A percentile compares a stretch with the other conserved stretches of the same genome.
Conservation (phyloP, 768 basidiomycete species). For the Mycena rebaudengoi region DNA sequence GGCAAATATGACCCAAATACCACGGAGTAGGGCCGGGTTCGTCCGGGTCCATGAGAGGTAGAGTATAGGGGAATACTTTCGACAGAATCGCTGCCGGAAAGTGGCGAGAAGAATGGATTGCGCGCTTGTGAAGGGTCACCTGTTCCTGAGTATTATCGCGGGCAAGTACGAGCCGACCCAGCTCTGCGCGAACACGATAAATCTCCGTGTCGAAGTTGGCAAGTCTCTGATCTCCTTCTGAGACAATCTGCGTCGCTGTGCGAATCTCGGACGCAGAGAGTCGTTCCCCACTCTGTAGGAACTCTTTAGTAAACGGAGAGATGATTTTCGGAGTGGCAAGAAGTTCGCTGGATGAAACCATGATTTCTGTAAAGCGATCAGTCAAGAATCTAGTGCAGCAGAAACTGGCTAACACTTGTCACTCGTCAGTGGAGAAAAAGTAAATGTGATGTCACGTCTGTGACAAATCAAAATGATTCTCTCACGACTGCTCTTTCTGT, state of each 20-base stretch:
- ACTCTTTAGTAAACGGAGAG: neutral
- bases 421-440: too few species aligned
- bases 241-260: neutral
- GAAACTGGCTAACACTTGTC: too few species aligned
- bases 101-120: neutral
- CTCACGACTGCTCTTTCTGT: too few species aligned
- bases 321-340: too few species aligned
- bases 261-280: conserved; percentile 4
- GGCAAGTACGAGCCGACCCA: neutral
- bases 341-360: too few species aligned
- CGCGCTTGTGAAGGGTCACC: neutral
- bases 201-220: neutral
- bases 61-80: neutral
- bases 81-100: conserved; percentile 13
- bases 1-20: conserved; percentile 15
- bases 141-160: neutral
- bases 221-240: neutral
- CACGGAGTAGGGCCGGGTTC: conserved; percentile 2
- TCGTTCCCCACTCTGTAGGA: conserved; percentile 5
- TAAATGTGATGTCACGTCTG: too few species aligned
- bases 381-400: too few species aligned
- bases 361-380: too few species aligned
- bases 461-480: too few species aligned
- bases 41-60: neutral
- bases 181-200: neutral